Evolutionary conservation across 805 yeast species (phyloP).

Genomic region (Blastobotrys attinorum): DNA sequence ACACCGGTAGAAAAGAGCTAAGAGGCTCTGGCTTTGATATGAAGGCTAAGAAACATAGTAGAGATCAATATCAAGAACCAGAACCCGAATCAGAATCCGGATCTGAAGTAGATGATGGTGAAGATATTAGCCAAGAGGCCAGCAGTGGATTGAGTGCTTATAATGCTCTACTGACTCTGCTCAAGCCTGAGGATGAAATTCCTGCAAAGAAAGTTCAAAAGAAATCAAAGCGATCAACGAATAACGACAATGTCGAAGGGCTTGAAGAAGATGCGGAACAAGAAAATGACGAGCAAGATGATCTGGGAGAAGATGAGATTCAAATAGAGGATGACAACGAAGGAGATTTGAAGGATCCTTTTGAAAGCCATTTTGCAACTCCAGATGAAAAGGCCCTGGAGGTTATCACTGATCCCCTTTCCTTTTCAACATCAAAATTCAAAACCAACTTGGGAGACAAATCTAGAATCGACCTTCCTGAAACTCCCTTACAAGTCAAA

Average conservation of each 20-base stretch:
- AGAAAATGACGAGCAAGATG: constrained; percentile 16
- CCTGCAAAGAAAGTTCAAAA: constrained; percentile 19
- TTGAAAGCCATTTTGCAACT: constrained; percentile 64
- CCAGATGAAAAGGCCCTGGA: constrained; percentile 21
- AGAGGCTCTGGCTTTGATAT: constrained; percentile 6
- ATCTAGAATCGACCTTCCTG: not conserved
- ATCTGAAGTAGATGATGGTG: constrained; percentile 10
- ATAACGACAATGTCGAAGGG: constrained; percentile 10
- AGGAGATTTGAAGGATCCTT: constrained; percentile 52
- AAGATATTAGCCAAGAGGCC: constrained; percentile 23
- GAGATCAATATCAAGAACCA: not conserved
- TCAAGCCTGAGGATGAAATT: constrained; percentile 28
- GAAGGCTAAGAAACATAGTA: constrained; percentile 2
- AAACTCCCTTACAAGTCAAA: not conserved
- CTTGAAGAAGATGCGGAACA: constrained; percentile 16
- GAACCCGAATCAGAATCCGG: constrained; percentile 5
- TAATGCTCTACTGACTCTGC: constrained; percentile 56
- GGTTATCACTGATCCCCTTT: not conserved
- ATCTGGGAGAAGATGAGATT: constrained; percentile 25
- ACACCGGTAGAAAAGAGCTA: constrained; percentile 10
- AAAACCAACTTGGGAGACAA: not conserved
- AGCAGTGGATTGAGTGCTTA: constrained; percentile 41
- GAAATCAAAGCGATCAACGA: not conserved
- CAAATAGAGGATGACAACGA: constrained; percentile 36
- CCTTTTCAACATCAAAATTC: not conserved